Evolutionary conservation across 192 early-diverging fungal genomes (phyloP), one percentile per base, ranked within the genome.

Genomic region (Coemansia sp.): DNA sequence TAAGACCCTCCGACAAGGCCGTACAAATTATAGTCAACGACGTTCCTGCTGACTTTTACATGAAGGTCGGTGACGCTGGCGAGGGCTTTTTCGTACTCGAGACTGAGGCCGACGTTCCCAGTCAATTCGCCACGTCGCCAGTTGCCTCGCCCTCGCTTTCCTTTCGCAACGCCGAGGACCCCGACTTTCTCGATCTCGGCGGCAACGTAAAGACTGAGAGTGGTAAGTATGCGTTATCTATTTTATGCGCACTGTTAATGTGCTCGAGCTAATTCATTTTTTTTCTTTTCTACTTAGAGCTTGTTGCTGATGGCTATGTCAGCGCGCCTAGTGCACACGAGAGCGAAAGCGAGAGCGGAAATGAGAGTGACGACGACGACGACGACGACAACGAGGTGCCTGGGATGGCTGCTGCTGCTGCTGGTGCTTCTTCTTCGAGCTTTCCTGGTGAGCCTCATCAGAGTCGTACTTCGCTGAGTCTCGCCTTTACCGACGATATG

Each of bases 51-150:
- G 88, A 92, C 64, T 88, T 94, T 64, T 87, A 92, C 47, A 99
- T 99, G 97, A 99, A 99, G 68, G 90, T 99, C 5, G 94, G 96
- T 12, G 97, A 98, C 60, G 93, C 93, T 13, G 97, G 97, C 33
- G 97, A 99, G 75, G 95, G 94, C 22, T 99, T 99, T 75, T 99
- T 99, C 83, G 95, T 99, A 5, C 86, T 98, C 34, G 94, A 97
- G 72, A 93, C 94, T 0, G 94, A 97, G 34, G 87, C 92, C 65
- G 89, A 92, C 40, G 95, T 97, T 16, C 96, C 95, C 27, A 89
- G 89, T 61, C 95, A 96, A 72, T 94, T 95, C 70, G 95, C 92
- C 65, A 99, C 97, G 10, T 97, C 95, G 9, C 97, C 97, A 2
- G 91, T 97, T 50, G 87, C 87, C 12, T 87, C 86, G 13, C 90